These are phyloP conservation scores for Dictyostelium intermedium DNA, from an alignment of 78 protist genomes.

Conservation along the genomic window DNA sequence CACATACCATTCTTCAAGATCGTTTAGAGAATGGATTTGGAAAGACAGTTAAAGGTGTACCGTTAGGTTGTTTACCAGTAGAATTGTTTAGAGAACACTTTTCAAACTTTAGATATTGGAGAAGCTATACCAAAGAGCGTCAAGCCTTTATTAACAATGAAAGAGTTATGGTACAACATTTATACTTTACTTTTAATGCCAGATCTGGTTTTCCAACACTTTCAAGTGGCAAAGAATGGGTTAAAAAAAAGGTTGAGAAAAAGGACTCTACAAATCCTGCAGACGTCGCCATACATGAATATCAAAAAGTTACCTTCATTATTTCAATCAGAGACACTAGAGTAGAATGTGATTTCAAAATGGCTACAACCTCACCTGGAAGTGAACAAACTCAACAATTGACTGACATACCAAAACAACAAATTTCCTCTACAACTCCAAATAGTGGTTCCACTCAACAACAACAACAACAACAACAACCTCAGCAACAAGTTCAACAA, in stretches of 20 bases:
- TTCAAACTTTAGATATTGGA: conserved; percentile 36
- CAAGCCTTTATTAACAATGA: conserved; percentile 31
- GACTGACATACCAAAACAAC: background rate
- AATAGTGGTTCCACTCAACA: background rate
- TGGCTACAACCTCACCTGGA: background rate
- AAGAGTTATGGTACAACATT: conserved; percentile 59
- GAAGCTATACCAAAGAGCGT: conserved; percentile 69
- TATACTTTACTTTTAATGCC: conserved; percentile 65
- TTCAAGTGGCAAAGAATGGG: conserved; percentile 68
- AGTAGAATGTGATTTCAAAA: conserved; percentile 73
- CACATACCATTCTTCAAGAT: conserved; percentile 64
- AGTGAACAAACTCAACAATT: background rate
- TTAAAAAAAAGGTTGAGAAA: conserved; percentile 44
- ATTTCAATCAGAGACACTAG: conserved; percentile 61
- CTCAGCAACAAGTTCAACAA: background rate
- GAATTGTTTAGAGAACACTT: conserved; percentile 69
- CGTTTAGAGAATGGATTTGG: conserved; percentile 75
- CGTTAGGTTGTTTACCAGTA: conserved; percentile 70
- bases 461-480: conserved; percentile 22
- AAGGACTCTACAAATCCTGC: background rate
- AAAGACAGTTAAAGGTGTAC: conserved; percentile 70
- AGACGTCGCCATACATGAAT: conserved; percentile 28
- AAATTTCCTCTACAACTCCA: background rate
- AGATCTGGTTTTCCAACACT: conserved; percentile 75
- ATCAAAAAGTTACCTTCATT: conserved; percentile 74